phyloP scores from a whole-genome alignment of 768 basidiomycete species.

The Lactifluus hygrophoroides region DNA sequence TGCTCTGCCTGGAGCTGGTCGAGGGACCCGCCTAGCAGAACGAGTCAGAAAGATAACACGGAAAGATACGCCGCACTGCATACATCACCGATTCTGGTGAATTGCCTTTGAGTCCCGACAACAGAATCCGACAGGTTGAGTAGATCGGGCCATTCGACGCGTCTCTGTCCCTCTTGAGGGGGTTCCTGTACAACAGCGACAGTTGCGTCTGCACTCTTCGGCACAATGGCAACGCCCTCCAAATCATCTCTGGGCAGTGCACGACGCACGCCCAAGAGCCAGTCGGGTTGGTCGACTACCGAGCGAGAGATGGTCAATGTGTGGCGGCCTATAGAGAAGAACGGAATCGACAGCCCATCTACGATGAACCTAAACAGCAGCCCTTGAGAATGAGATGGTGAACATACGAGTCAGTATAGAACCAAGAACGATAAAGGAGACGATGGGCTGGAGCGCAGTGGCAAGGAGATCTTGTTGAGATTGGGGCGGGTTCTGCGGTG shows the following conservation, averaged over 20 bases:
- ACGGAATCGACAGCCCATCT: conserved; percentile 45
- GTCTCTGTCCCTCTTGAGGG: neutral
- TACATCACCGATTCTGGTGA: neutral
- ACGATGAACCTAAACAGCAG: neutral
- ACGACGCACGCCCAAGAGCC: conserved; percentile 19
- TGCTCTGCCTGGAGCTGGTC: neutral
- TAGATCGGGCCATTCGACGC: neutral
- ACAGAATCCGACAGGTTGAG: no score
- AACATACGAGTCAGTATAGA: conserved; percentile 72
- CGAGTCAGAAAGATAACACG: neutral
- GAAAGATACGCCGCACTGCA: neutral
- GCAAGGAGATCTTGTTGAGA: conserved; percentile 69
- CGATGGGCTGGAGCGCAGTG: conserved; percentile 68
- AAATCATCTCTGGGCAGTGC: neutral
- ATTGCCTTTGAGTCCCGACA: neutral
- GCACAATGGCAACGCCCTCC: neutral
- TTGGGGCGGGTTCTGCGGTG: conserved; percentile 48
- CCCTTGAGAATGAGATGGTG: neutral
- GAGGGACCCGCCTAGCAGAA: neutral
- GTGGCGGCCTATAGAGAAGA: conserved; percentile 34
- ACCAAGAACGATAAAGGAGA: conserved; percentile 77
- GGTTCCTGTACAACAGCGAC: neutral
- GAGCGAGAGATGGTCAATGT: conserved; percentile 7
- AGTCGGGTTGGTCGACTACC: conserved; percentile 12
- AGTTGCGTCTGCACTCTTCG: neutral